Evolutionary conservation across 106 monocot species (phyloP).

Genomic region (Dioscorea zingiberensis): DNA sequence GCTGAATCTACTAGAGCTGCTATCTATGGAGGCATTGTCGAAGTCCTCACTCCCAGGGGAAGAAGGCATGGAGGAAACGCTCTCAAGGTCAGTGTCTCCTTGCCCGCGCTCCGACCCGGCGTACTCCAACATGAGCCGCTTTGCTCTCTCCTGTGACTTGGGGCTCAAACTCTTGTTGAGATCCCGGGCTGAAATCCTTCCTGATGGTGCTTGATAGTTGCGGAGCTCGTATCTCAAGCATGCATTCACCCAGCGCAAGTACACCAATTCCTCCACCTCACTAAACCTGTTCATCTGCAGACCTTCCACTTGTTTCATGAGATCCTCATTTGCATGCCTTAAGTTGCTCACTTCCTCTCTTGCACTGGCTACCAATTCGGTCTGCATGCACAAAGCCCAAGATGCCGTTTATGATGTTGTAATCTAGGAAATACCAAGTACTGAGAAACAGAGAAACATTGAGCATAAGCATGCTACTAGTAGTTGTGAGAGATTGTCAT

Average conservation of each 20-base stretch:
- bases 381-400: no score
- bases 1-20: constrained; percentile 66
- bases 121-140: constrained; percentile 75
- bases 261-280: constrained; percentile 92
- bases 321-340: constrained; percentile 79
- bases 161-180: constrained; percentile 85
- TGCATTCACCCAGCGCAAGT: constrained; percentile 96
- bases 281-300: constrained; percentile 92
- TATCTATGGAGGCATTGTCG: constrained; percentile 79
- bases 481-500: no score
- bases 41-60: constrained; percentile 94
- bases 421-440: no score
- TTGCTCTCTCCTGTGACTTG: constrained; percentile 75
- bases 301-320: constrained; percentile 91
- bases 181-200: constrained; percentile 64
- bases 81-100: constrained; percentile 87
- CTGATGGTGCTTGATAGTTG: constrained; percentile 66
- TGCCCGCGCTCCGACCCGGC: constrained; percentile 96
- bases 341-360: constrained; percentile 60
- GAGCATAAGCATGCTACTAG: no score
- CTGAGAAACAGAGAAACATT: no score
- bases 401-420: no score
- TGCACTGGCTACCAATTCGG: constrained; percentile 42
- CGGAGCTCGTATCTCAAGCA: constrained; percentile 91
- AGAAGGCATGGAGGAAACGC: constrained; percentile 57